Evolutionary conservation across 768 basidiomycete species (phyloP), one percentile per base, ranked within the genome.

Genomic region (Hericium coralloides): DNA sequence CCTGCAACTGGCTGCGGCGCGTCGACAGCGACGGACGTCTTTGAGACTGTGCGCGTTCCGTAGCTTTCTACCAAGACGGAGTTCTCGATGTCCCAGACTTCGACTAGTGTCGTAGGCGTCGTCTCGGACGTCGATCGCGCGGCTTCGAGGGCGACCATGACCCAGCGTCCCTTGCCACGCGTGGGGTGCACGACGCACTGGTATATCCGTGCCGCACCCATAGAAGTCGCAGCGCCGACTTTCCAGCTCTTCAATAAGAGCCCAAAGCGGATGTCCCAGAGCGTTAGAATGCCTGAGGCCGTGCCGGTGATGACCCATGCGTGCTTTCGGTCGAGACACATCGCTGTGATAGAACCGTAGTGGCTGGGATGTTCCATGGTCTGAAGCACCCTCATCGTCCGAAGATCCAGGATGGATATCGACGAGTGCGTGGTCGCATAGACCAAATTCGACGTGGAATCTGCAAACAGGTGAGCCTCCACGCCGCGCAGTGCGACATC

Each of bases 231-330:
- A 6, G 76, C 74, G 10, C 84, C 84, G 7, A 84, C 84, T 64
- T 84, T 82, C 95, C 95, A 98, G 58, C 85, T 90, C 68, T 89
- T 89, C 60, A 98, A 76, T 4, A 88, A 74, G 18, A 98, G 74
- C 1, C 95, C 94, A 63, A 98, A 99, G 10, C 95, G 87, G 45
- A 92, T 83, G 72, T 99, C 97, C 94, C 95, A 99, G 2, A 99
- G 76, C 0, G 89, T 84, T 12, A 98, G 72, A 14, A 87, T 82
- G 5, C 95, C 97, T 1, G 80, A 82, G 2, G 87, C 82, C 1
- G 95, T 97, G 2, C 92, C 95, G 17, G 89, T 84, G 12, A 97
- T 76, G 23, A 95, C 76, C 95, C 95, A 98, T 5, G 89, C 81
- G 23, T 80, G 83, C 65, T 87, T 90, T 37, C 83, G 82, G 67